Evolutionary conservation across 2,329 filamentous ascomycete species (phyloP).

Genomic region (Arthroderma sp.): DNA sequence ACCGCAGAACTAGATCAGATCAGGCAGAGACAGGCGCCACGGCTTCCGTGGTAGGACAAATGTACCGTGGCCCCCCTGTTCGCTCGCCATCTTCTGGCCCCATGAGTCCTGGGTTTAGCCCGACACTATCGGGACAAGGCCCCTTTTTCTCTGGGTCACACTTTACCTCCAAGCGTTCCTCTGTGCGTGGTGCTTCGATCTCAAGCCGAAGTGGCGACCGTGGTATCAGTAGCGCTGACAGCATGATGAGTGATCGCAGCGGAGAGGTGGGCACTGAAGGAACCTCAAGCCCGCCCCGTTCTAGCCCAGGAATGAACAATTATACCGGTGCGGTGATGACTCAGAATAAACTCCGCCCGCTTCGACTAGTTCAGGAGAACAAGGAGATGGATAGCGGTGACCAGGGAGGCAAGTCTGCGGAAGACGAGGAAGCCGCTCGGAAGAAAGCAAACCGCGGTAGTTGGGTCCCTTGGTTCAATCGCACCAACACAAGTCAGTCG

Average conservation of each 20-base stretch:
- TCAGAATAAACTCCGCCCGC: conserved; percentile 64
- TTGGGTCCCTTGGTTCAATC: conserved; percentile 37
- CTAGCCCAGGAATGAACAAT: conserved; percentile 54
- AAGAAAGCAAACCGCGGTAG: conserved; percentile 35
- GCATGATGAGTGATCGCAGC: conserved; percentile 36
- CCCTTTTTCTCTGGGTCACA: conserved; percentile 34
- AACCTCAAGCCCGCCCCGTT: conserved; percentile 44
- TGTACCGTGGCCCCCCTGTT: conserved; percentile 56
- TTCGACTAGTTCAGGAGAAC: conserved; percentile 77
- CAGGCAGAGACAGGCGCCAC: conserved; percentile 34
- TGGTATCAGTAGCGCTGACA: conserved; percentile 56
- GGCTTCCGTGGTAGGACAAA: conserved; percentile 69
- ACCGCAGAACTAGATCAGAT: conserved; percentile 39
- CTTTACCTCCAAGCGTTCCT: conserved; percentile 33
- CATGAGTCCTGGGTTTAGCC: conserved; percentile 40
- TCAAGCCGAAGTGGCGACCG: conserved; percentile 34
- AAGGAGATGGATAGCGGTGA: conserved; percentile 24
- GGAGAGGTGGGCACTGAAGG: conserved; percentile 31
- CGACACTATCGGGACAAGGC: conserved; percentile 33
- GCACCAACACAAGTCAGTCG: conserved; percentile 14
- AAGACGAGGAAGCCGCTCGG: conserved; percentile 31
- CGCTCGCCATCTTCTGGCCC: conserved; percentile 38
- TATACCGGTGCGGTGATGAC: conserved; percentile 52
- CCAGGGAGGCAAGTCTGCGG: conserved; percentile 30
- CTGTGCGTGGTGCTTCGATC: conserved; percentile 38